phyloP scores from a whole-genome alignment of 2,329 filamentous ascomycete species.

The Ascochyta lentis region DNA sequence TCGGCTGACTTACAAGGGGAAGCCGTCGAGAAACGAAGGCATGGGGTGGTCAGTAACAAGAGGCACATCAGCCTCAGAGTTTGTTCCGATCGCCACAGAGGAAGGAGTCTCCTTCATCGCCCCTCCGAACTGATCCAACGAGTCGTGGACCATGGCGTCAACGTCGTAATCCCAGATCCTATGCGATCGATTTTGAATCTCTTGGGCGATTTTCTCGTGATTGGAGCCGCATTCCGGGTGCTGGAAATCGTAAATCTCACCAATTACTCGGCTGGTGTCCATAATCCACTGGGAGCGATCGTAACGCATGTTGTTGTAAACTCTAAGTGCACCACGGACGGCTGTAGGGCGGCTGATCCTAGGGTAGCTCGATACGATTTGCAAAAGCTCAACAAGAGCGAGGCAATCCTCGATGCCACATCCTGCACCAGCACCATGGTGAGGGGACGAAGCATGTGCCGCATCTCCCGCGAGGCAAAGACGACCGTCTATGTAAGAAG shows the following conservation, averaged over 20 bases:
- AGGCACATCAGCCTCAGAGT: too few relatives aligned
- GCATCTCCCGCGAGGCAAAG: conserved; percentile 28
- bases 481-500: conserved; percentile 17
- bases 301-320: conserved; percentile 18
- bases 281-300: conserved; percentile 20
- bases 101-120: conserved; percentile 2
- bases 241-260: conserved; percentile 22
- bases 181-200: conserved; percentile 17
- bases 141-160: conserved; percentile 14
- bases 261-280: conserved; percentile 18
- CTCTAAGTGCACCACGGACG: conserved; percentile 13
- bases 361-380: neutral
- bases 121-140: neutral
- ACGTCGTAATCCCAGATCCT: conserved; percentile 24
- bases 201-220: conserved; percentile 4
- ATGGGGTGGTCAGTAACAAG: too few relatives aligned
- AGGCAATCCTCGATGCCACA: conserved; percentile 43
- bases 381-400: conserved; percentile 5
- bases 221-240: conserved; percentile 6
- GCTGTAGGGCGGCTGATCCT: conserved; percentile 1
- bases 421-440: conserved; percentile 29
- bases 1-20: too few relatives aligned
- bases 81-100: neutral
- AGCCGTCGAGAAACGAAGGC: too few relatives aligned
- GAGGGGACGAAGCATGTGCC: conserved; percentile 25